Evolutionary conservation across 768 basidiomycete genomes (phyloP), one percentile per base, ranked within the genome.

Genomic region (Leccinellum albellum): DNA sequence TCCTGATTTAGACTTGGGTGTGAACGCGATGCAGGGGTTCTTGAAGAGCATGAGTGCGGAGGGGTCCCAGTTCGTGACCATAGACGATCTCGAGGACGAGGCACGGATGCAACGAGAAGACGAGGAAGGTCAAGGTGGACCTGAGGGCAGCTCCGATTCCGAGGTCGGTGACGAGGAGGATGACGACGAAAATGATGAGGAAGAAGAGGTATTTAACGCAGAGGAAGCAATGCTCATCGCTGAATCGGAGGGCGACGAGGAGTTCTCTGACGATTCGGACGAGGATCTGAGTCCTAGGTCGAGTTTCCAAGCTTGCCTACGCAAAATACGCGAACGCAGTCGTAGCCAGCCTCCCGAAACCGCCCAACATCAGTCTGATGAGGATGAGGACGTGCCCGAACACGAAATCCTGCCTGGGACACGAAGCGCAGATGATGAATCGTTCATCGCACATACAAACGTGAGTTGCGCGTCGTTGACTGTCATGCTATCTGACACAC

Each of bases 81-180:
- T 85, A 72, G 87, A 85, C 63, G 89, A 91, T 70, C 63, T 89
- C 21, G 79, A 74, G 47, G 86, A 87, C 67, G 78, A 73, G 52
- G 76, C 75, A 55, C 70, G 68, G 60, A 80, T 86, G 66, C 66
- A 61, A 51, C 56, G 37, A 40, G 84, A 86, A 61, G 84, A 85
- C 55, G 80, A 77, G 26, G 74, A 76, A 1, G 73, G 56, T n/a
- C 55, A 54, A 0, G 65, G 65, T 8, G 71, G 65, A 15, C 64
- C 65, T 2, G 61, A 56, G 2, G 65, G 59, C 21, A 70, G 64
- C 29, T 66, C 59, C 13, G 61, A 48, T 54, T 70, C 72, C 0
- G 73, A 72, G 24, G 67, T 69, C 1, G 48, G 50, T 20, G 75
- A 70, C 10, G 74, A 72, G 7, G 53, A 47, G 0, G 59, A 37